Base-by-base conservation (phyloP, 371 early-diverging fungal genomes). In the Mucor piriformis region DNA sequence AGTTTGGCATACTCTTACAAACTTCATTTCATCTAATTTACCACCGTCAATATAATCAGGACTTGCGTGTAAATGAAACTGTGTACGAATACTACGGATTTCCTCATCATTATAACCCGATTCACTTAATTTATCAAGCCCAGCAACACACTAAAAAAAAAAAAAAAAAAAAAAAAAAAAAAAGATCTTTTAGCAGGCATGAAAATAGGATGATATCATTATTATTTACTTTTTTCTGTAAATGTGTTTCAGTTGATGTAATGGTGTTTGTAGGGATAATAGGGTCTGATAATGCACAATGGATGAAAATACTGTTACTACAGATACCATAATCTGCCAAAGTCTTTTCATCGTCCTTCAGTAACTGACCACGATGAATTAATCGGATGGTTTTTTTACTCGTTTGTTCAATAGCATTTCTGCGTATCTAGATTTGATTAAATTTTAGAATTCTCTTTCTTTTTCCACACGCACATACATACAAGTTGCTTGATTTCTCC, bases 21-120 rank as follows among this genome's bases (percentile, higher is more conserved):
- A n/a, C n/a, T n/a, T n/a, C n/a, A n/a, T n/a, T n/a, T n/a, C n/a
- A n/a, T n/a, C n/a, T n/a, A n/a, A n/a, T 46, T 52, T 60, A 60
- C 66, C 66, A 23, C 61, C 61, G 33, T 66, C 66, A 3, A 66
- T 33, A 48, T 66, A 66, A 13, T 52, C 37, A 20, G 53, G 38
- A 16, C 43, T 51, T 20, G 42, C 27, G 7, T 63, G 62, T 35
- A 46, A 55, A 37, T 67, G 68, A 42, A 67, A 67, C 18, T 55
- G 52, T 13, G 37, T 18, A 2, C 68, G 63, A 35, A 67, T 63
- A 23, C 29, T 63, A 10, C 56, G 48, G 25, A 67, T 67, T n/a
- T 67, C 68, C 42, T 67, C 68, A 32, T 63, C 59, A 25, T 67
- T 67, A 38, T 63, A 67, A 11, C 68, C 68, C 34, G 56, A 59